phyloP scores from a whole-genome alignment of 139 green algal genomes.

The Chlamydomonas applanata region DNA sequence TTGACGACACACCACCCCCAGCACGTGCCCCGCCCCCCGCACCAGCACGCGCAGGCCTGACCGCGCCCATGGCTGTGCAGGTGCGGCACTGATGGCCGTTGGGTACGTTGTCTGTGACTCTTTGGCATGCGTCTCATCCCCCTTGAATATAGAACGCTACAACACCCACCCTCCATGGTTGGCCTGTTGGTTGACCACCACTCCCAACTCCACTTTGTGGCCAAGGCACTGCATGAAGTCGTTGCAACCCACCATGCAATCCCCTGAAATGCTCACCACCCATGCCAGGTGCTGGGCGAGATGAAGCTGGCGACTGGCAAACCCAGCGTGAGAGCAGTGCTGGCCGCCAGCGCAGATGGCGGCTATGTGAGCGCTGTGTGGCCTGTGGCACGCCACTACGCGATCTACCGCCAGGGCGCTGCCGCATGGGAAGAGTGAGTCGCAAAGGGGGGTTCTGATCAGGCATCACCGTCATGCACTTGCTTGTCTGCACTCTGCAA shows the following conservation, averaged over 20 bases:
- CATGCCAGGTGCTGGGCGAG: neutral
- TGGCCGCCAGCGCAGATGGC: conserved; percentile 27
- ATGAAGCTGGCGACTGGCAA: conserved; percentile 6
- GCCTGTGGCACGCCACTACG: conserved; percentile 36
- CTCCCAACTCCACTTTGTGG: too few species aligned
- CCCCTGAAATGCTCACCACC: too few species aligned
- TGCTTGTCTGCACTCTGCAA: too few species aligned
- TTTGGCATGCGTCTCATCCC: too few species aligned
- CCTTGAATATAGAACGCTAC: too few species aligned
- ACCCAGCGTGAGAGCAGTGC: conserved; percentile 12
- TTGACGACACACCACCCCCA: neutral
- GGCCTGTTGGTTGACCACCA: too few species aligned
- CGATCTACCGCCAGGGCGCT: conserved; percentile 35
- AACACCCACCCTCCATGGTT: too few species aligned
- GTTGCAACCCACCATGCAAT: too few species aligned
- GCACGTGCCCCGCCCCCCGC: neutral
- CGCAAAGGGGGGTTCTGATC: too few species aligned
- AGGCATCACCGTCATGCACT: too few species aligned
- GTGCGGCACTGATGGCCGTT: neutral
- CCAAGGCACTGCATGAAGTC: too few species aligned
- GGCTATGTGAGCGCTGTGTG: conserved; percentile 46
- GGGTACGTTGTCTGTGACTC: too few species aligned
- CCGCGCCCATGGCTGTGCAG: neutral
- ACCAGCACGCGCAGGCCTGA: neutral
- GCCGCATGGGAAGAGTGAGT: conserved; percentile 36